Conservation (phyloP, 371 early-diverging fungal species). For the Dinochytrium kinnereticum region DNA sequence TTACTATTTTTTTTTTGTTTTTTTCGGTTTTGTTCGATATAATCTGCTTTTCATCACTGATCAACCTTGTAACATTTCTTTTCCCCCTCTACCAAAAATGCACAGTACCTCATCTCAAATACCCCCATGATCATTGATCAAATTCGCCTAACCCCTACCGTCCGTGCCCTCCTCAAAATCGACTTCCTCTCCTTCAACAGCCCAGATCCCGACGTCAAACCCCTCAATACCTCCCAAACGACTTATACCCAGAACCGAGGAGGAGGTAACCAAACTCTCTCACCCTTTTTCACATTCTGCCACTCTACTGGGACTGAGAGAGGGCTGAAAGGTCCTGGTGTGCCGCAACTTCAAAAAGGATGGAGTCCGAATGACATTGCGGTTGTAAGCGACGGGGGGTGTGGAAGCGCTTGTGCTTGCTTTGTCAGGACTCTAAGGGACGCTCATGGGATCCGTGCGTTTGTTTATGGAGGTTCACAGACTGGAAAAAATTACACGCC, state of each 20-base stretch:
- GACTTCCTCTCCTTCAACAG: background rate
- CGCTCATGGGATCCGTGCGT: background rate
- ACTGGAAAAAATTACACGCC: background rate
- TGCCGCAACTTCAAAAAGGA: too few species aligned
- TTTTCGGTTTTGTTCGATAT: background rate
- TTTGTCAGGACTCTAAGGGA: constrained; percentile 1
- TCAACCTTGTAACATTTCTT: too few species aligned
- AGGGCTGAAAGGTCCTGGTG: too few species aligned
- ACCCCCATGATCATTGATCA: constrained; percentile 5
- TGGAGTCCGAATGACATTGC: constrained; percentile 1
- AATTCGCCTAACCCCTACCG: background rate
- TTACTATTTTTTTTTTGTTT: background rate
- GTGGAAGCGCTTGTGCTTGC: background rate
- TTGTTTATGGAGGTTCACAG: background rate
- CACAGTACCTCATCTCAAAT: background rate
- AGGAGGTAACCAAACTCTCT: background rate
- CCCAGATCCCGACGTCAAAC: background rate
- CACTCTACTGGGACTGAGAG: too few species aligned
- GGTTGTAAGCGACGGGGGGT: background rate
- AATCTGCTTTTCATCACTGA: too few species aligned
- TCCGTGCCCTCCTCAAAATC: constrained; percentile 3
- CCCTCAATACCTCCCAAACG: background rate
- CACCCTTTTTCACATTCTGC: background rate
- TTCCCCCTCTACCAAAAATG: too few species aligned
- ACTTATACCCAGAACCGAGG: background rate